Base-by-base conservation (phyloP, 1,139 yeast genomes). In the Hansenula anomala region DNA sequence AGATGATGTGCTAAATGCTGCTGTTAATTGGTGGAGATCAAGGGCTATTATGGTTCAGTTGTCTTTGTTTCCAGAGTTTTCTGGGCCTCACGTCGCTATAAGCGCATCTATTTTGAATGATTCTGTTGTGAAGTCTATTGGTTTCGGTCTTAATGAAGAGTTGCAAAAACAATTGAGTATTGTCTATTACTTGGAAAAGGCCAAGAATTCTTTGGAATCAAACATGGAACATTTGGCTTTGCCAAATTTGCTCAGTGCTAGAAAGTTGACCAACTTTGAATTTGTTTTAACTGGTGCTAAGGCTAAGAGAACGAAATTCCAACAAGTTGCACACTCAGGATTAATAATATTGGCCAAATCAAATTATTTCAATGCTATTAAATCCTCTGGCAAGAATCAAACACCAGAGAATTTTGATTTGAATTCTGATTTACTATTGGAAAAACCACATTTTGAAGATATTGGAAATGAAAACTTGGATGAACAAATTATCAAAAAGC, bases 261-360 rank as follows among this genome's bases (percentile, higher is more conserved):
- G 70, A 41, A 68, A 68, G 22, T 53, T 78, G 11, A 78, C 95
- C 0, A 75, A 78, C 1, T 69, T 94, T 36, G 66, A 72, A 31
- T 73, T 83, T 45, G 73, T 82, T 1, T 63, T 90, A 36, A 83
- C 97, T 1, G 98, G 98, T 47, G 87, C 92, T 36, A 78, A 80
- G 50, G 97, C 96, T 6, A 85, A 82, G 56, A 72, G 94, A 57
- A 90, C 98, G 4, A 87, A 86, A 58, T 86, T 67, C 56, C 99
- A 92, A 61, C 73, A 71, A 34, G 73, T 69, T 35, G 78, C 80
- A 20, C 75, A 85, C 14, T 75, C 96, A 0, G 78, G 88, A 34
- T 72, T 92, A 47, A 74, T 90, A n/a, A 75, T 89, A 24, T 64
- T 90, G 28, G 97, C 97, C 1, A 75, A 75, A 58, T 67, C 54